Percentiles rank a stretch among this genome's conserved stretches.
These are phyloP conservation scores for Dictyostelium intermedium DNA, from an alignment of 78 protist species.

Conservation along the genomic window DNA sequence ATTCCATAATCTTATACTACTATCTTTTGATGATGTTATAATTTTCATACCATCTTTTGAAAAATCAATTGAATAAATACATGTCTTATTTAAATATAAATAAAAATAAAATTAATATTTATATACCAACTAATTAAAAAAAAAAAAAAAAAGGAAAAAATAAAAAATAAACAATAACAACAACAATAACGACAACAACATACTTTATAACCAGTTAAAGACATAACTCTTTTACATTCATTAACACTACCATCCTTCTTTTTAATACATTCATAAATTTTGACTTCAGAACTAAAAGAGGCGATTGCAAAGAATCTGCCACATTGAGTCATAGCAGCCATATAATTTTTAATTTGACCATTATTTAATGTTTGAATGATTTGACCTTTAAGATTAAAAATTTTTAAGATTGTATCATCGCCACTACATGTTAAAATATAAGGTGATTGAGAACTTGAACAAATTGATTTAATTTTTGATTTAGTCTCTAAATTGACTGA, in stretches of 20 bases:
- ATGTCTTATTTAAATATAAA: not conserved
- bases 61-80: conserved; percentile 21
- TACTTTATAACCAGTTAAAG: conserved; percentile 57
- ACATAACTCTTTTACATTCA: conserved; percentile 43
- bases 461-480: not conserved
- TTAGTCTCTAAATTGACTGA: conserved; percentile 12
- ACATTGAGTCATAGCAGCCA: conserved; percentile 12
- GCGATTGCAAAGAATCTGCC: conserved; percentile 59
- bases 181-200: not conserved
- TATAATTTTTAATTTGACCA: conserved; percentile 47
- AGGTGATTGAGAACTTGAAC: not conserved
- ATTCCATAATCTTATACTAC: conserved; percentile 12
- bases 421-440: conserved; percentile 32
- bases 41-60: conserved; percentile 12
- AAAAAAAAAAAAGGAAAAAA: not conserved
- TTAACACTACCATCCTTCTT: conserved; percentile 39
- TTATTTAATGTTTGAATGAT: conserved; percentile 21
- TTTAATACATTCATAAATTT: conserved; percentile 23
- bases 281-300: conserved; percentile 27
- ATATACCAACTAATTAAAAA: not conserved
- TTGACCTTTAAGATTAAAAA: conserved; percentile 42
- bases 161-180: not conserved
- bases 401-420: conserved; percentile 26
- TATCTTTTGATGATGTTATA: conserved; percentile 36
- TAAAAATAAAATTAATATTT: not conserved